phyloP scores from a whole-genome alignment of 192 early-diverging fungal species.

The Coemansia sp. region DNA sequence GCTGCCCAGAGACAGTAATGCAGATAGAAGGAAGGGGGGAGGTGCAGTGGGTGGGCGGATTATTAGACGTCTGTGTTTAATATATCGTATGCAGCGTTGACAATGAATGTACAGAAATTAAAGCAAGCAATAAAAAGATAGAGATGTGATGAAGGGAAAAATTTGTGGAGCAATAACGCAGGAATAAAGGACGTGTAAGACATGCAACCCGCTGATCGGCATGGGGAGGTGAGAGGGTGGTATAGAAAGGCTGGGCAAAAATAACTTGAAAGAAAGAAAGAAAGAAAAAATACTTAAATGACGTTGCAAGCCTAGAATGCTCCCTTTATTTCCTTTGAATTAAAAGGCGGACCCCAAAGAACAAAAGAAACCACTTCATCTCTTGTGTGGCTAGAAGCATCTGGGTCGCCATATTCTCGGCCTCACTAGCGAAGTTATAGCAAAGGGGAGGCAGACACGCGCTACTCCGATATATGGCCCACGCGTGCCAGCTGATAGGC shows the following conservation, averaged over 20 bases:
- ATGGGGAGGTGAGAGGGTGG: not conserved
- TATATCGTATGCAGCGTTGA: not conserved
- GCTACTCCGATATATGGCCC: slow-evolving; percentile 1
- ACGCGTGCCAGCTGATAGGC: not conserved
- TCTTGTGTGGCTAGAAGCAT: not conserved
- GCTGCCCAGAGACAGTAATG: not conserved
- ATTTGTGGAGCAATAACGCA: not conserved
- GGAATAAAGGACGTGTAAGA: not conserved
- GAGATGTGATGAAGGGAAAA: not conserved
- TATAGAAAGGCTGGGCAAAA: not conserved
- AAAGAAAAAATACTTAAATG: not conserved
- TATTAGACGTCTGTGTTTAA: not conserved
- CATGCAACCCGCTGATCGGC: slow-evolving; percentile 5
- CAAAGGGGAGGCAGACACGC: not conserved
- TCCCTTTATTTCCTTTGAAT: not conserved
- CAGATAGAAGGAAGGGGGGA: not conserved
- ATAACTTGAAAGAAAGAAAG: not conserved
- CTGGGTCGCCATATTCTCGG: not conserved
- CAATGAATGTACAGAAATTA: slow-evolving; percentile 7
- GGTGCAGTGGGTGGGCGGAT: not conserved
- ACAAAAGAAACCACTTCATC: not conserved
- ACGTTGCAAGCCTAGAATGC: not conserved
- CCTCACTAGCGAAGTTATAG: not conserved
- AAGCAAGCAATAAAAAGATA: not conserved
- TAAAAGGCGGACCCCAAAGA: slow-evolving; percentile 1